Evolutionary conservation across 2,329 filamentous ascomycete genomes (phyloP), one percentile per base, ranked within the genome.

Genomic region (Tolypocladium pustulatum): DNA sequence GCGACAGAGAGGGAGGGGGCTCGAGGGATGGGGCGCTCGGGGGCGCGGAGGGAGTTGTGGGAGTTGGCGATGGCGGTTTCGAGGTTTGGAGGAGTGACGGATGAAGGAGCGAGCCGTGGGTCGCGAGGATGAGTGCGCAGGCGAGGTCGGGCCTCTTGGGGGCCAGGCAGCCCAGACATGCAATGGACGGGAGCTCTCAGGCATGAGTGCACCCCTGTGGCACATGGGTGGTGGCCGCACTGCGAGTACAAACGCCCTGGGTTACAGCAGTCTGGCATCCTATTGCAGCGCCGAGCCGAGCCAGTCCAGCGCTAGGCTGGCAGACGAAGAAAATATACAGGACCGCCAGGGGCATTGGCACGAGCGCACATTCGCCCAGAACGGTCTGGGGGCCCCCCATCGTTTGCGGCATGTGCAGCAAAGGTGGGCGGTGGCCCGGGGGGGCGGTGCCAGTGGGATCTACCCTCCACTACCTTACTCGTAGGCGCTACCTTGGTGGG

Each of bases 1-100:
- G 66, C 66, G 68, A 68, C 65, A 66, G 69, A 68, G 68, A 68
- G 66, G 63, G 66, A 59, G 56, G 62, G 56, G 32, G 62, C 62
- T 49, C 61, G 60, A 65, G 60, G 55, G 60, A 52, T 34, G 61
- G 27, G 46, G 25, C 41, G 41, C 41, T 46, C 41, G 41, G 41
- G n/a, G 41, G 20, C 41, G 41, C n/a, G 49, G 17, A 27, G 17
- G 27, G 2, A 20, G 49, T 32, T 30, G 15, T 34, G 17, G 49
- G 20, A 34, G 49, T 32, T 30, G 49, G 49, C 30, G 49, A 52
- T n/a, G 30, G 49, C 20, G 49, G 49, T 3, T 34, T 13, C 17
- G 27, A 20, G 9, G 46, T 4, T 20, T 52, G 30, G 49, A 22
- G 17, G 49, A 34, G 30, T 6, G 49, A 34, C 49, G 10, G 49